phyloP scores from a whole-genome alignment of 1,284 basidiomycete species.

The Cutaneotrichosporon curvatum region DNA sequence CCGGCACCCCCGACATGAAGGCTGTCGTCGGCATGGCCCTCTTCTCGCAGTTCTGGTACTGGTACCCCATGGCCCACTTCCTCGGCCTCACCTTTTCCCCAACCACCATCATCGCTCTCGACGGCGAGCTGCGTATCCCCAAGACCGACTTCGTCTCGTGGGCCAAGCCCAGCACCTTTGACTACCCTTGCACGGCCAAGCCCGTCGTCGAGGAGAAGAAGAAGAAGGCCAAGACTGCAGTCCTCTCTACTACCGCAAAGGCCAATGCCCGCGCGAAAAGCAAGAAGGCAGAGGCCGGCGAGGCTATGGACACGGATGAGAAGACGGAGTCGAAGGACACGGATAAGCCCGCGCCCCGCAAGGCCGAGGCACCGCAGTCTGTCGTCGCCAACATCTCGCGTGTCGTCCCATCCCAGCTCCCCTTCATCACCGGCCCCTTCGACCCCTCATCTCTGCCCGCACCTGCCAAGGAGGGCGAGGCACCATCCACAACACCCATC shows the following conservation, averaged over 20 bases:
- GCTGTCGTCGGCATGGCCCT: conserved; percentile 92
- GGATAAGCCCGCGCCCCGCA: conserved; percentile 49
- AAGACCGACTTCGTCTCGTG: conserved; percentile 85
- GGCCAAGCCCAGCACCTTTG: conserved; percentile 77
- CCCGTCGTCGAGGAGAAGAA: conserved; percentile 85
- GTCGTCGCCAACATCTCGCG: conserved; percentile 81
- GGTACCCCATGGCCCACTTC: conserved; percentile 95
- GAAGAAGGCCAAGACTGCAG: conserved; percentile 81
- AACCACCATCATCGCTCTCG: conserved; percentile 84
- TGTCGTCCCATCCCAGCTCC: conserved; percentile 82
- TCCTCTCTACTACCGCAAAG: conserved; percentile 89
- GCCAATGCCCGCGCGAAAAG: conserved; percentile 84
- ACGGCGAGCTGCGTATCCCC: conserved; percentile 77
- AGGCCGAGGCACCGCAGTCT: conserved; percentile 66
- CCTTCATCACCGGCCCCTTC: conserved; percentile 55
- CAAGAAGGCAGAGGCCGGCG: conserved; percentile 59
- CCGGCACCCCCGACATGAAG: conserved; percentile 77
- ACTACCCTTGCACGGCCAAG: conserved; percentile 75
- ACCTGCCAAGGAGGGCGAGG: neutral
- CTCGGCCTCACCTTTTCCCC: conserved; percentile 86
- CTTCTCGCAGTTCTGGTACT: conserved; percentile 99
- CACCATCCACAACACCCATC: neutral
- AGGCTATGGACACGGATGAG: conserved; percentile 66
- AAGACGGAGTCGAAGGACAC: conserved; percentile 38
- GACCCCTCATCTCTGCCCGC: conserved; percentile 7